Percentiles rank a stretch among this genome's conserved stretches.
Evolutionary conservation across 1,284 basidiomycete species (phyloP).

Genomic region (Leucoagaricus sp.): DNA sequence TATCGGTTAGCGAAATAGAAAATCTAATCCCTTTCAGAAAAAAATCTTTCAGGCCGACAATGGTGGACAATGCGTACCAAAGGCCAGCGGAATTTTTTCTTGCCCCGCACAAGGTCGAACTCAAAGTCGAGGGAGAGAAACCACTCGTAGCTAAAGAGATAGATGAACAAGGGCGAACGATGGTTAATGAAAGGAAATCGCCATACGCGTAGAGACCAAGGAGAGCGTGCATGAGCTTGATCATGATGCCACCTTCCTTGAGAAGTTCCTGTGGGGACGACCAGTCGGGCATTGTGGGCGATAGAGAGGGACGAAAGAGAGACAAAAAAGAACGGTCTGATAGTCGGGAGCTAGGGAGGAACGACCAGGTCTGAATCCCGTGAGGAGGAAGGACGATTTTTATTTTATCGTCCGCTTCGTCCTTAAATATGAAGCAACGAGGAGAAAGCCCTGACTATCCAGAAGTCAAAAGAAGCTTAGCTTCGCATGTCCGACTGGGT

Average conservation of each 20-base stretch:
- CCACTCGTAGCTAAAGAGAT: conserved; percentile 55
- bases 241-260: conserved; percentile 56
- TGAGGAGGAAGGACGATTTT: background rate
- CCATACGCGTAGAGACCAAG: conserved; percentile 66
- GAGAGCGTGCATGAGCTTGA: conserved; percentile 65
- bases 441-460: conserved; percentile 1
- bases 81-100: conserved; percentile 64
- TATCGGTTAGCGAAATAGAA: conserved; percentile 78
- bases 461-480: conserved; percentile 11
- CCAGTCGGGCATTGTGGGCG: conserved; percentile 52
- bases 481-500: conserved; percentile 6
- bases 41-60: background rate
- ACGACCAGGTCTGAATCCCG: conserved; percentile 2
- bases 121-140: conserved; percentile 67
- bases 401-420: background rate
- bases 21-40: conserved; percentile 37
- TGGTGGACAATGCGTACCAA: conserved; percentile 41
- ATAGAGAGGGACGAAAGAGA: conserved; percentile 7
- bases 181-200: background rate
- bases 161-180: background rate
- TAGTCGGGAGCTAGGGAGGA: background rate
- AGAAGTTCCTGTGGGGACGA: conserved; percentile 49
- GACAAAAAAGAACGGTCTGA: conserved; percentile 12
- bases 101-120: conserved; percentile 60
- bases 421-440: conserved; percentile 8